Base-by-base conservation (phyloP, 179 eudicot genomes). In the Spinacia oleracea region DNA sequence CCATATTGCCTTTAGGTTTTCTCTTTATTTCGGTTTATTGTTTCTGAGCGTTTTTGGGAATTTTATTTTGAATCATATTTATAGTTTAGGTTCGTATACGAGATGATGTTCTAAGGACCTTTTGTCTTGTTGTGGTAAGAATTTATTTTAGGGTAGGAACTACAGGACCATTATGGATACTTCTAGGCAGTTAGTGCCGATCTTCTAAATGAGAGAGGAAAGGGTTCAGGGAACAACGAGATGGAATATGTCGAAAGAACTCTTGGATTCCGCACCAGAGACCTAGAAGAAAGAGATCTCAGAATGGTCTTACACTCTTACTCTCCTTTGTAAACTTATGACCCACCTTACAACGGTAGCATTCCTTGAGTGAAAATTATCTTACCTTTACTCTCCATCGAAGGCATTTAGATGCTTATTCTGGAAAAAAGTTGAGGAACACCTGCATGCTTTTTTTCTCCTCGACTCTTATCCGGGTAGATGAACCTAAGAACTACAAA, bases 201-300 rank as follows among this genome's bases (percentile, higher is more conserved):
- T 81, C 95, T 95, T 71, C 82, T 96, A 77, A 96, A 96, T 76
- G 98, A 90, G 80, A 88, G 89, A 82, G 97, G 97, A 80, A 93
- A 93, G 83, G 97, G 95, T 83, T 93, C 99, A 9, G 91, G 97
- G 31, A 87, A 86, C 32, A 90, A 90, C 81, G 97, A 91, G 81
- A 95, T 95, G 98, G 94, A 85, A 70, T 96, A 95, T 86, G 99
- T 93, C 74, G 92, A 91, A 83, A 93, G 99, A 84, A 90, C 97
- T 70, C 93, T 93, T 56, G 99, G 99, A 48, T 93, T 96, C 82
- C 95, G 93, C 74, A 91, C 98, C 60, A 88, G 89, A 74, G 88
- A 80, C 75, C 85, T 96, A 81, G 96, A 96, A 68, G 92, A 90
- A 77, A 87, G 94, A 89, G 97, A 96, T 86, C 90, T 93, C 58